Conservation (phyloP, 2,329 filamentous ascomycete species). For the Trichoderma guizhouense region DNA sequence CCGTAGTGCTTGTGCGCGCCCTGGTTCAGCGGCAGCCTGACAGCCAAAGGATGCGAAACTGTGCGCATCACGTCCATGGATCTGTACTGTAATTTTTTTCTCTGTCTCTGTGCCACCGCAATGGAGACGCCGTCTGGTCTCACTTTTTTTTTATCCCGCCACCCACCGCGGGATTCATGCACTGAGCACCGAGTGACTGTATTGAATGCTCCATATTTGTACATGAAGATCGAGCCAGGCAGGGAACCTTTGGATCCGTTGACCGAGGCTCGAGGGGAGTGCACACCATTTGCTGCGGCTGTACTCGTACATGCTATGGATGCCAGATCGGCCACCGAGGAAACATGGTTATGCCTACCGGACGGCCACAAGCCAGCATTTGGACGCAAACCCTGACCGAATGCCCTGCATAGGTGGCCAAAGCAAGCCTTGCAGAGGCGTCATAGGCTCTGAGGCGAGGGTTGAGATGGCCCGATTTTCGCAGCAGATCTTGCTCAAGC, state of each 20-base stretch:
- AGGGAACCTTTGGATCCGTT: not conserved
- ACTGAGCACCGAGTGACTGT: not conserved
- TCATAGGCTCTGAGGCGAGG: not conserved
- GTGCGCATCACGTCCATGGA: not conserved
- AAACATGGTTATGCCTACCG: not conserved
- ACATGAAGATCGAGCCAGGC: not conserved
- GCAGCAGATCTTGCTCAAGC: conserved; percentile 3
- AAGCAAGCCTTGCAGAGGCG: not conserved
- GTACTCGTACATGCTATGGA: not conserved
- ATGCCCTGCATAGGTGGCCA: conserved; percentile 4
- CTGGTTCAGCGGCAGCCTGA: not conserved
- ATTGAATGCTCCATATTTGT: not conserved
- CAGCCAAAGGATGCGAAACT: not conserved
- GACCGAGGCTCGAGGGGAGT: conserved; percentile 4
- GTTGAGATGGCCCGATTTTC: conserved; percentile 10
- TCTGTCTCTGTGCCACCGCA: not conserved
- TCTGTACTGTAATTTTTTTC: not conserved
- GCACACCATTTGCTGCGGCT: not conserved
- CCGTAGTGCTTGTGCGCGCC: not conserved
- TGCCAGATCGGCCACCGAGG: not conserved
- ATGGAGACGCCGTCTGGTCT: not conserved
- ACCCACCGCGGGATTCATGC: not conserved
- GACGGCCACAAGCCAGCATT: not conserved
- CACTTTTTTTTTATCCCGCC: not conserved
- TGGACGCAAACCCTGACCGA: not conserved